These are phyloP conservation scores for Pholiota adiposa DNA, from an alignment of 1,284 basidiomycete genomes.

Conservation along the genomic window DNA sequence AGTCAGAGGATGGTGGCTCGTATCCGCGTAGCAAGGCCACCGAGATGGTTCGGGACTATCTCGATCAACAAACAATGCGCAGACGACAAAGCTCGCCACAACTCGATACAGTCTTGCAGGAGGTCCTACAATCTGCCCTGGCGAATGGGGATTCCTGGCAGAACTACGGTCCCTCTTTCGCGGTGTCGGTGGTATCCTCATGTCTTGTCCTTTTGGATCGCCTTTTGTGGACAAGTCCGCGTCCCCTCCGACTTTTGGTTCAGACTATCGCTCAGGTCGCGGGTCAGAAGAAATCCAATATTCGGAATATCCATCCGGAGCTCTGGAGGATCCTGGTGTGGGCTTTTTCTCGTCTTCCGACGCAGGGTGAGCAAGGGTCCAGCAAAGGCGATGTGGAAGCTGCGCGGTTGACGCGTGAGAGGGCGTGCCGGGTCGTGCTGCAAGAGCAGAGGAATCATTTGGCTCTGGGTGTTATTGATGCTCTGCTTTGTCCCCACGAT, in stretches of 20 bases:
- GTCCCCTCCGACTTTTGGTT: constrained; percentile 45
- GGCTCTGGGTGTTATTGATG: constrained; percentile 40
- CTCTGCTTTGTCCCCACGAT: constrained; percentile 33
- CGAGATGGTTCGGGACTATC: constrained; percentile 22
- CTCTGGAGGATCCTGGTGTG: constrained; percentile 61
- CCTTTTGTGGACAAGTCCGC: constrained; percentile 44
- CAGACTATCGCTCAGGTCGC: constrained; percentile 35
- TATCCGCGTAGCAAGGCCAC: constrained; percentile 17
- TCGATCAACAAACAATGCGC: constrained; percentile 22
- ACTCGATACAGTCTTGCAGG: constrained; percentile 14
- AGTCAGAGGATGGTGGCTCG: neutral
- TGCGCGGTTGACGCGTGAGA: constrained; percentile 29
- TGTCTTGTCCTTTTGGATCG: constrained; percentile 52
- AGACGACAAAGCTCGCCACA: neutral
- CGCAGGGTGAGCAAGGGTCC: neutral
- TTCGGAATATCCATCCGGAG: constrained; percentile 44
- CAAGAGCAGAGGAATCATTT: constrained; percentile 49
- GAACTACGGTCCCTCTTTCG: constrained; percentile 41
- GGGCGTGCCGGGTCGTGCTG: constrained; percentile 43
- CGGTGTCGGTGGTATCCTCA: constrained; percentile 44
- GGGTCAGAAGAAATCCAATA: constrained; percentile 34
- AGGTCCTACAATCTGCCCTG: constrained; percentile 31
- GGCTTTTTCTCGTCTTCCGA: constrained; percentile 45
- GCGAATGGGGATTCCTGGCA: constrained; percentile 26
- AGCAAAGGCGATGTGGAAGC: constrained; percentile 12